These are phyloP conservation scores for Chlorella ohadii DNA, from an alignment of 139 green algal species.

Conservation along the genomic window DNA sequence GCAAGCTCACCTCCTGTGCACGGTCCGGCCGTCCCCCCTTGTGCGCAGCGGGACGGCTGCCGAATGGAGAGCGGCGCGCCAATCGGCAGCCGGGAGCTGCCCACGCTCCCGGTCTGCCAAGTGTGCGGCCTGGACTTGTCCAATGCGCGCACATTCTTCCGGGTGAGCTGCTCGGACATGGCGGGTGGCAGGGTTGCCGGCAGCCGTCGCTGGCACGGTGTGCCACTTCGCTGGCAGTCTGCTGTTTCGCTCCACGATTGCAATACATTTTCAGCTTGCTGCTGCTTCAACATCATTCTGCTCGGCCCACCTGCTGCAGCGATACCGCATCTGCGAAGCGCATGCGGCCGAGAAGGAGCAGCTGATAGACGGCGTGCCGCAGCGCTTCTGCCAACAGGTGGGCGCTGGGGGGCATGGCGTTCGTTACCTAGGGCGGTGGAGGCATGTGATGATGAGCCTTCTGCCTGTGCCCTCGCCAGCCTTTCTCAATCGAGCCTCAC, in stretches of 20 bases:
- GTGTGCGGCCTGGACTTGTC: slow-evolving; percentile 12
- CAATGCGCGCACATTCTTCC: neutral
- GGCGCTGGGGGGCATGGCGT: neutral
- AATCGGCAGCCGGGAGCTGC: no score
- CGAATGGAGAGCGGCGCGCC: no score
- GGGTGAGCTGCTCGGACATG: neutral
- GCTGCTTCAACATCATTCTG: no score
- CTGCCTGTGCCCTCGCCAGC: no score
- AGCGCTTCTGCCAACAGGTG: slow-evolving; percentile 39
- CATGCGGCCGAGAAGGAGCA: slow-evolving; percentile 3
- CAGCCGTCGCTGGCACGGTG: neutral
- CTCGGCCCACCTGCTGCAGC: neutral
- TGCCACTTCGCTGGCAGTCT: neutral
- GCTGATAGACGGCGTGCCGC: neutral
- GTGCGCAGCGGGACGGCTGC: no score
- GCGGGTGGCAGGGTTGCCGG: neutral
- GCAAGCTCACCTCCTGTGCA: no score
- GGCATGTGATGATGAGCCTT: neutral
- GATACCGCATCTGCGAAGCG: slow-evolving; percentile 21
- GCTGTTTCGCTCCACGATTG: no score
- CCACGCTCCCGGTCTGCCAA: neutral
- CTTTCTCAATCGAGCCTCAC: no score
- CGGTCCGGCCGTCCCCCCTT: no score
- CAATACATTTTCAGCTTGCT: no score
- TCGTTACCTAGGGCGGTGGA: no score